phyloP scores from a whole-genome alignment of 2,329 filamentous ascomycete genomes.

The Ustulina deusta region DNA sequence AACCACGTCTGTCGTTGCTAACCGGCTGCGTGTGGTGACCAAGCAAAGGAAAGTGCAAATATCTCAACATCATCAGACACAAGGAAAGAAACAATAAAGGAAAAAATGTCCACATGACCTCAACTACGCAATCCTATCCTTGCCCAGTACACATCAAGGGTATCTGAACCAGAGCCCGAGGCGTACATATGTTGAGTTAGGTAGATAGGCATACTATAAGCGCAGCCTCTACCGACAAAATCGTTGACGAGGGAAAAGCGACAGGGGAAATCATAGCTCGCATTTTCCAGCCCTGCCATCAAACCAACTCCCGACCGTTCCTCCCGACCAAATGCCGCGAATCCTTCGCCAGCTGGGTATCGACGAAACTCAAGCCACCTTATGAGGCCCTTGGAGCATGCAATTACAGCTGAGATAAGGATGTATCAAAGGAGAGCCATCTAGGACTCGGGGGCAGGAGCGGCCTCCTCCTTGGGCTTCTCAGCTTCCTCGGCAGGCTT shows the following conservation, averaged over 20 bases:
- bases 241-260: constrained; percentile 44
- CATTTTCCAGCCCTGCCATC: constrained; percentile 51
- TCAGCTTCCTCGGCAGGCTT: constrained; percentile 61
- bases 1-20: constrained; percentile 25
- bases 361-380: constrained; percentile 46
- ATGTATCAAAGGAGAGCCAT: constrained; percentile 52
- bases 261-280: constrained; percentile 48
- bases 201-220: constrained; percentile 46
- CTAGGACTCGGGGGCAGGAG: constrained; percentile 66
- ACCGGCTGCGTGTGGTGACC: constrained; percentile 43
- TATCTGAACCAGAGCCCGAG: constrained; percentile 43
- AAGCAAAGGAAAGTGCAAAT: constrained; percentile 49
- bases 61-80: constrained; percentile 48
- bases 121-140: constrained; percentile 44
- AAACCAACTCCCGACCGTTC: constrained; percentile 51
- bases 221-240: constrained; percentile 46
- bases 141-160: constrained; percentile 45
- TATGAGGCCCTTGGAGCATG: constrained; percentile 44
- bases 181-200: constrained; percentile 45
- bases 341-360: constrained; percentile 51
- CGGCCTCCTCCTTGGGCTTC: constrained; percentile 69
- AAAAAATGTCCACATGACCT: constrained; percentile 48
- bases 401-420: constrained; percentile 55
- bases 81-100: constrained; percentile 46
- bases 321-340: constrained; percentile 50